These are phyloP conservation scores for Mucor circinelloides DNA, from an alignment of 371 early-diverging fungal species.

Conservation along the genomic window DNA sequence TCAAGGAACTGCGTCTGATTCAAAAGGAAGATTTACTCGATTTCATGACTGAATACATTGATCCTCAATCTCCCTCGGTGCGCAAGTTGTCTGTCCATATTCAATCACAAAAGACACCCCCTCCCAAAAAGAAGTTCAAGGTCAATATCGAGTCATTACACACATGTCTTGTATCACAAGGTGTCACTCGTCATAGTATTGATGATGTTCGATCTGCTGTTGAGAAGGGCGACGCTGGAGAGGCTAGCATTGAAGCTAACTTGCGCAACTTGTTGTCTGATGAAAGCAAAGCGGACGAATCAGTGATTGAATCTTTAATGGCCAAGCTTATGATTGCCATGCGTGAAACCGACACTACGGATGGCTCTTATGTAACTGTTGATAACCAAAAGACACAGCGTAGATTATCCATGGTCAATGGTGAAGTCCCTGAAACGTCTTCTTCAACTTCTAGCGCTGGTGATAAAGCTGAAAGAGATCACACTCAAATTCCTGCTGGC, in stretches of 20 bases:
- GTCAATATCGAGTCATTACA: conserved; percentile 52
- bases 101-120: conserved; percentile 57
- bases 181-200: conserved; percentile 35
- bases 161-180: conserved; percentile 39
- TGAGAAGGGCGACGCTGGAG: conserved; percentile 48
- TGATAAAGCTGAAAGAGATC: conserved; percentile 17
- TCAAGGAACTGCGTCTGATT: conserved; percentile 56
- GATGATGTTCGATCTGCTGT: conserved; percentile 51
- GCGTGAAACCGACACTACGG: conserved; percentile 33
- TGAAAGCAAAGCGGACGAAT: conserved; percentile 50
- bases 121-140: conserved; percentile 34
- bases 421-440: conserved; percentile 13
- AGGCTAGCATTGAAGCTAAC: conserved; percentile 39
- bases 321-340: conserved; percentile 45
- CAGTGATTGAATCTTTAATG: conserved; percentile 43
- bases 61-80: conserved; percentile 54
- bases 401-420: conserved; percentile 35
- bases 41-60: conserved; percentile 63
- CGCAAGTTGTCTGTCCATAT: conserved; percentile 76
- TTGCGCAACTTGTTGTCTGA: conserved; percentile 45
- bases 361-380: conserved; percentile 48
- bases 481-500: conserved; percentile 36
- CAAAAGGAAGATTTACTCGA: conserved; percentile 51
- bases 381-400: conserved; percentile 49
- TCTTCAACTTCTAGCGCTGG: conserved; percentile 2